Evolutionary conservation across 495 filamentous ascomycete species (phyloP).

Genomic region (Penicillium atrosanguineum): DNA sequence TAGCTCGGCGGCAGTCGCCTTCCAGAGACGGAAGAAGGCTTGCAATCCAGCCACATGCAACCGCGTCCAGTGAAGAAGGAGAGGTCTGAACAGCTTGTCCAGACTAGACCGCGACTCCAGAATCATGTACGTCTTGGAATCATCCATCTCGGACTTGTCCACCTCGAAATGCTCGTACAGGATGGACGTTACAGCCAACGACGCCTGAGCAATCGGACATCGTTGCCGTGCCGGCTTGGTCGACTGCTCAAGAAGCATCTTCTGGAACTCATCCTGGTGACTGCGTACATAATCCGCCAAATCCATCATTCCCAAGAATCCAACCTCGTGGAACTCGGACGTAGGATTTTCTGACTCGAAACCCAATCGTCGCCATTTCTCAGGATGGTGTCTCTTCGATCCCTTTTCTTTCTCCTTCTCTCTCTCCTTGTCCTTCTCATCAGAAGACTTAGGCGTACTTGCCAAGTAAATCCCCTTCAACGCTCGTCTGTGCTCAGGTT

Average conservation of each 20-base stretch:
- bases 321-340: conserved; percentile 77
- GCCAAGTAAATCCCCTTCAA: conserved; percentile 81
- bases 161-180: conserved; percentile 96
- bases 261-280: conserved; percentile 89
- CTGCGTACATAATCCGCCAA: conserved; percentile 88
- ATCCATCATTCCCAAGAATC: conserved; percentile 97
- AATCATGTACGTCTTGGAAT: conserved; percentile 70
- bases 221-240: conserved; percentile 66
- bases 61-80: conserved; percentile 92
- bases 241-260: conserved; percentile 86
- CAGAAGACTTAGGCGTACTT: conserved; percentile 60
- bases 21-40: conserved; percentile 91
- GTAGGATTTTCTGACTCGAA: conserved; percentile 89
- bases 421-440: conserved; percentile 5
- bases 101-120: conserved; percentile 76
- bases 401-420: conserved; percentile 23
- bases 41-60: conserved; percentile 88
- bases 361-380: conserved; percentile 90
- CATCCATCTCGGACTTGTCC: conserved; percentile 80
- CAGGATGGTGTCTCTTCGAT: conserved; percentile 69
- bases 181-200: conserved; percentile 80
- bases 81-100: conserved; percentile 82
- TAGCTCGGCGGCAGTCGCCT: conserved; percentile 73
- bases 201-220: conserved; percentile 86
- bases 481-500: conserved; percentile 83